Evolutionary conservation across 192 early-diverging fungal species (phyloP).

Genomic region (Gonapodya prolifera): DNA sequence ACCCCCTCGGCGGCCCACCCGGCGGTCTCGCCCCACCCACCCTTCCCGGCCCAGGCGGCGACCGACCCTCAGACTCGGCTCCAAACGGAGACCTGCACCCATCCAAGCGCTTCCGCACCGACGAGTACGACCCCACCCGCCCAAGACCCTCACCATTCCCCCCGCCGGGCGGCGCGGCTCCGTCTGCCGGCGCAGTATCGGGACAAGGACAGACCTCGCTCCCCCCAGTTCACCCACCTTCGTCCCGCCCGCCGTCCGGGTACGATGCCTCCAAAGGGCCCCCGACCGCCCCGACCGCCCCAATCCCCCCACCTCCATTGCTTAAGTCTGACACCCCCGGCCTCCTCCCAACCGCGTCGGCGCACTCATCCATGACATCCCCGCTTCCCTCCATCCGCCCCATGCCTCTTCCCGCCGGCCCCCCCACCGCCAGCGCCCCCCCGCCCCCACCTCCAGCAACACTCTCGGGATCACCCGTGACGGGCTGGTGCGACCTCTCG

Average conservation of each 20-base stretch:
- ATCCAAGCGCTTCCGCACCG: neutral
- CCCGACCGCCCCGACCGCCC: too few relatives aligned
- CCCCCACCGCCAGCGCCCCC: constrained; percentile 19
- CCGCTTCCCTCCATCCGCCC: neutral
- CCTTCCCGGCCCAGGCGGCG: neutral
- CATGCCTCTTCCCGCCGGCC: constrained; percentile 27
- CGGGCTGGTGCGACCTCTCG: constrained; percentile 57
- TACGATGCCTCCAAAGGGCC: too few relatives aligned
- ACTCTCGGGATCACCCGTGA: constrained; percentile 14
- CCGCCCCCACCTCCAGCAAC: constrained; percentile 13
- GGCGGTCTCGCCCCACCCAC: neutral
- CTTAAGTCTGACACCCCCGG: too few relatives aligned
- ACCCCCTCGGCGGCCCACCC: neutral
- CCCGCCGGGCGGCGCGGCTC: too few relatives aligned
- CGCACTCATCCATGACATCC: too few relatives aligned
- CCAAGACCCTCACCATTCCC: too few relatives aligned
- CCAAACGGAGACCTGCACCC: neutral
- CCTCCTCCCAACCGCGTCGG: neutral
- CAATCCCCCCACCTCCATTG: too few relatives aligned
- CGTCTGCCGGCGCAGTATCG: too few relatives aligned
- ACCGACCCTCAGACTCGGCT: neutral
- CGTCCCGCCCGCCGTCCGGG: too few relatives aligned
- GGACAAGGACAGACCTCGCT: too few relatives aligned
- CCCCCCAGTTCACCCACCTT: too few relatives aligned
- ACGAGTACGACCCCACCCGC: neutral